Base-by-base conservation (phyloP, 352 stramenopile species). In the Stramenopiles sp. region DNA sequence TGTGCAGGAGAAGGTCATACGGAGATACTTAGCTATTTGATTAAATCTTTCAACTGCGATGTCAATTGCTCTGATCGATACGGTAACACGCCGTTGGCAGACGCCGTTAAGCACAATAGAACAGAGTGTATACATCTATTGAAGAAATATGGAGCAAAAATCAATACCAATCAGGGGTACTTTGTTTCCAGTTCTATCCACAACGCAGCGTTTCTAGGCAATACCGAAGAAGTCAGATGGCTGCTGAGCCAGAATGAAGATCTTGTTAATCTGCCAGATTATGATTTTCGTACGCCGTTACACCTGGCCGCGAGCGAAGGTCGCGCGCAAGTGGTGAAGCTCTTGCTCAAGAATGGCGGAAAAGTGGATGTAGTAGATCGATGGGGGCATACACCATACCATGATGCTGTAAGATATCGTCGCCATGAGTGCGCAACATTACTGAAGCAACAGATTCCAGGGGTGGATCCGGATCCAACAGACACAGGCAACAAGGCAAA, bases 1-100 rank as follows among this genome's bases (percentile, higher is more conserved):
- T 87, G 88, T 22, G 86, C 85, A 82, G 84, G 84, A 0, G 85
- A 83, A 27, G 87, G 88, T 0, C 85, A 90, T 78, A 84, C 82
- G 0, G 85, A 88, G 30, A 86, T 91, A 44, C 86, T 87, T 4
- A 83, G 76, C 27, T 84, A 88, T 71, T 81, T 92, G 7, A 81
- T 91, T 14, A 85, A 83, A 55, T 14, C 4, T 55, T 55, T 55
- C 14, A 4, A 4, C 14, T 14, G 4, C 14, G 14, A 55, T 55
- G 39, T 55, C 14, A 55, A 55, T 55, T 14, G 39, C 14, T 14
- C 4, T 14, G 39, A 55, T 55, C 4, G 39, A 55, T 55, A 55
- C 14, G 39, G 39, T 14, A 55, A 55, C 14, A 55, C 39, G 14
- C 39, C 39, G 14, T 55, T 55, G 14, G 39, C 39, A 55, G 39